phyloP scores from a whole-genome alignment of 2,329 filamentous ascomycete species.

The Cytospora mali region DNA sequence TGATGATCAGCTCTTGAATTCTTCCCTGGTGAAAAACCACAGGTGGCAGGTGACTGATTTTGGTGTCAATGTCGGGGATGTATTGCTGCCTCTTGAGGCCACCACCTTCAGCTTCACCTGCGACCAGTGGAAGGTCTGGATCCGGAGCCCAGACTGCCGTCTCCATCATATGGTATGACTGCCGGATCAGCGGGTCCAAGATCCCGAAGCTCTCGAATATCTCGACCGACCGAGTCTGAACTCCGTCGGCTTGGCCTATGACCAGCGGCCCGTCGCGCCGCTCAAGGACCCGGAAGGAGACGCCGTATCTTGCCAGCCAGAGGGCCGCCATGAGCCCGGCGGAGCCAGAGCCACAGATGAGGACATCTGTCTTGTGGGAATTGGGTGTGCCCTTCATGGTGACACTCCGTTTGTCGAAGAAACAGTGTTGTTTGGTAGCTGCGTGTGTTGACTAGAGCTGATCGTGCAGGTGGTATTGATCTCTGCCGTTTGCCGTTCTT shows the following conservation, averaged over 20 bases:
- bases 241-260: constrained; percentile 65
- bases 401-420: neutral
- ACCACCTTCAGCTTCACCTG: neutral
- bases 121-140: constrained; percentile 13
- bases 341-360: constrained; percentile 64
- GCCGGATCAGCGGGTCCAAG: constrained; percentile 54
- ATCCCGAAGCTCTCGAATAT: constrained; percentile 63
- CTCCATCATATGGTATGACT: constrained; percentile 61
- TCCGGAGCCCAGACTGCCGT: constrained; percentile 57
- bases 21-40: constrained; percentile 60
- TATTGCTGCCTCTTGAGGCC: constrained; percentile 50
- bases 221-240: constrained; percentile 63
- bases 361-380: constrained; percentile 46
- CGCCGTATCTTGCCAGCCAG: constrained; percentile 61
- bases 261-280: constrained; percentile 55
- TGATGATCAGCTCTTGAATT: constrained; percentile 57
- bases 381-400: constrained; percentile 1
- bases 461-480: too few species aligned
- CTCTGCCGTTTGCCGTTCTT: too few species aligned
- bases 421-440: too few species aligned
- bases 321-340: constrained; percentile 63
- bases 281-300: constrained; percentile 61
- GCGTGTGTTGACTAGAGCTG: too few species aligned
- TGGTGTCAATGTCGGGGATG: constrained; percentile 56
- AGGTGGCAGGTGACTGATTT: constrained; percentile 56